A percentile compares a stretch with the other conserved stretches of the same genome.
phyloP scores from a whole-genome alignment of 2,329 filamentous ascomycete genomes.

The Cordyceps militaris region DNA sequence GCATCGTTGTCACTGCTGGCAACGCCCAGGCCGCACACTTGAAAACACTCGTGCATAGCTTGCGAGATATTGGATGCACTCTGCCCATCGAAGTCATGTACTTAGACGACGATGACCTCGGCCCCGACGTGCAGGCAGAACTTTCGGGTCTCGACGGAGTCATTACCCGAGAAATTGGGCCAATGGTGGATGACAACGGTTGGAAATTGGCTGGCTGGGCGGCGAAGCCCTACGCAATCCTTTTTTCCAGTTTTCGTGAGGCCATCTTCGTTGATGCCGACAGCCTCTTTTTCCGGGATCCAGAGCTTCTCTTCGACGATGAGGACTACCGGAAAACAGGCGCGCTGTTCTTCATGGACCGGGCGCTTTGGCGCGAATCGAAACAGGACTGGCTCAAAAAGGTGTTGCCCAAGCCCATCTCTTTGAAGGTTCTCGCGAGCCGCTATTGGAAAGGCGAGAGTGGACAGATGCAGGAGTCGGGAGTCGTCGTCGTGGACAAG shows the following conservation, averaged over 20 bases:
- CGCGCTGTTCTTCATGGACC: constrained; percentile 3
- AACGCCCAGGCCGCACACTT: neutral
- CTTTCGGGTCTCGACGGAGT: neutral
- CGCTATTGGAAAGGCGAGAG: constrained; percentile 4
- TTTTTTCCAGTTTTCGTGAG: constrained; percentile 6
- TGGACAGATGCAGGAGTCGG: constrained; percentile 4
- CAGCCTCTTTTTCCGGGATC: constrained; percentile 1
- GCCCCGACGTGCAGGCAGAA: neutral
- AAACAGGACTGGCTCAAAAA: constrained; percentile 4
- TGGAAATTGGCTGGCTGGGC: constrained; percentile 5
- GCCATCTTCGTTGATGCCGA: constrained; percentile 5
- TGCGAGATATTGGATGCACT: constrained; percentile 4
- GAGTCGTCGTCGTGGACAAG: constrained; percentile 3
- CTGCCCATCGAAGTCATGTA: constrained; percentile 9
- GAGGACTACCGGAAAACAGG: neutral
- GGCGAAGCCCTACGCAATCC: neutral
- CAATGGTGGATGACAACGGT: constrained; percentile 6
- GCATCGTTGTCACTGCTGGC: constrained; percentile 1
- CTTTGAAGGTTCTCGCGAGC: neutral
- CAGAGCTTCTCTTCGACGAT: neutral
- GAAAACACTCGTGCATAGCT: neutral
- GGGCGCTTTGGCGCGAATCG: neutral
- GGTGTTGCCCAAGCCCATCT: neutral
- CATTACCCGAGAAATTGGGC: neutral
- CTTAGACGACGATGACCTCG: neutral